Conservation (phyloP, 2,329 filamentous ascomycete species). For the Ophiobolus disseminans region DNA sequence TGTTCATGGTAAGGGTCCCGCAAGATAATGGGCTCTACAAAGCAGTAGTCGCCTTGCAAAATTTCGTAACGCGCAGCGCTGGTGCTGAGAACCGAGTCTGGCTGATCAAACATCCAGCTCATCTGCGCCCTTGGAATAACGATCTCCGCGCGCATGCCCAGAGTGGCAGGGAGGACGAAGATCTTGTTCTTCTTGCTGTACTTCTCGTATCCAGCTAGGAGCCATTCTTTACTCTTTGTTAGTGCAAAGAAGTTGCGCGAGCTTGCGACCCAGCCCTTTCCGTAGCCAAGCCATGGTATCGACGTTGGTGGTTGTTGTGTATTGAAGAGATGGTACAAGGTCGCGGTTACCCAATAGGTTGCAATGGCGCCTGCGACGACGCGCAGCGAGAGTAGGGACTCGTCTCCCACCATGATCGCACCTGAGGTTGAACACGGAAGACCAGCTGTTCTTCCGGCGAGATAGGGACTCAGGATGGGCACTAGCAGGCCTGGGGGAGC, state of each 20-base stretch:
- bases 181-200: constrained; percentile 33
- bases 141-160: constrained; percentile 36
- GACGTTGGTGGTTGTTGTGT: constrained; percentile 22
- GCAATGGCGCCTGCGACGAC: constrained; percentile 14
- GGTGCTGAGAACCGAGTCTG: constrained; percentile 50
- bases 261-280: constrained; percentile 28
- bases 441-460: not conserved
- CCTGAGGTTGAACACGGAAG: not conserved
- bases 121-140: constrained; percentile 46
- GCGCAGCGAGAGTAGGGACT: constrained; percentile 5
- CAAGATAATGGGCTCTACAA: constrained; percentile 46
- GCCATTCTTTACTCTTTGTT: constrained; percentile 31
- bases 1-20: constrained; percentile 51
- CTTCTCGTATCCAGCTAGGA: constrained; percentile 27
- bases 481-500: too few relatives aligned
- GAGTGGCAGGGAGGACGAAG: constrained; percentile 35
- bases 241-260: constrained; percentile 29
- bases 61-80: constrained; percentile 48
- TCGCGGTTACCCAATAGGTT: constrained; percentile 26
- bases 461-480: not conserved
- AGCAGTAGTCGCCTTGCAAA: constrained; percentile 50
- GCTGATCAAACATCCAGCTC: constrained; percentile 53
- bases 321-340: constrained; percentile 18
- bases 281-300: constrained; percentile 35
- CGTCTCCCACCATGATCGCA: not conserved